Percentiles rank a stretch among this genome's conserved stretches.
phyloP scores from a whole-genome alignment of 257 asterid genomes.

The Petrea volubilis region DNA sequence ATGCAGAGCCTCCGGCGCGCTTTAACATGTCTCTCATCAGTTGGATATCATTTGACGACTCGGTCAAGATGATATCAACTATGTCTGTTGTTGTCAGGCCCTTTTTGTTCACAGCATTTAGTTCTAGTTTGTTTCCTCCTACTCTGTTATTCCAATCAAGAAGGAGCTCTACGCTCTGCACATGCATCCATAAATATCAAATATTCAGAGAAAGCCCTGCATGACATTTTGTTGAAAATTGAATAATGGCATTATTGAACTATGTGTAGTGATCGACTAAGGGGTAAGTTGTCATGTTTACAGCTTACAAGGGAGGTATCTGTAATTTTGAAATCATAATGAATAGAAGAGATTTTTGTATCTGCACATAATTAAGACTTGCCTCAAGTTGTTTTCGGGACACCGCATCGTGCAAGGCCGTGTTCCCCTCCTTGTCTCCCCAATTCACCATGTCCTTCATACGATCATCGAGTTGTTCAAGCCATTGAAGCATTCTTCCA shows the following conservation, averaged over 20 bases:
- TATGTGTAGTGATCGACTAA: too few species aligned
- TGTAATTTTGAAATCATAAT: too few species aligned
- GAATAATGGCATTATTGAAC: too few species aligned
- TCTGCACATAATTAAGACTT: neutral
- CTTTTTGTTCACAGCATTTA: slow-evolving; percentile 24
- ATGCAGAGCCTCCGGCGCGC: neutral
- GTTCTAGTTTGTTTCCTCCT: slow-evolving; percentile 18
- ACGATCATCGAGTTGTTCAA: slow-evolving; percentile 18
- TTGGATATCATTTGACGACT: slow-evolving; percentile 15
- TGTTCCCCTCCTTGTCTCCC: slow-evolving; percentile 31
- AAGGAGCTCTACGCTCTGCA: slow-evolving; percentile 10
- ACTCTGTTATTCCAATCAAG: slow-evolving; percentile 13
- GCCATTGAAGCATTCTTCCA: slow-evolving; percentile 16
- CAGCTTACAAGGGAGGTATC: too few species aligned
- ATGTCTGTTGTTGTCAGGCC: slow-evolving; percentile 39
- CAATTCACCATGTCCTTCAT: slow-evolving; percentile 26
- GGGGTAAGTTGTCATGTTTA: too few species aligned
- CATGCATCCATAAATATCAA: neutral
- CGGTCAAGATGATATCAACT: neutral
- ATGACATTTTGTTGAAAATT: too few species aligned
- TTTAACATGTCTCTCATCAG: neutral
- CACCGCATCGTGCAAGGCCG: slow-evolving; percentile 38
- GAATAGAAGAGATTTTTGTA: too few species aligned
- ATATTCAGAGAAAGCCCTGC: too few species aligned
- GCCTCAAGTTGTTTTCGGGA: slow-evolving; percentile 34